Conservation (phyloP, 1,284 basidiomycete genomes). For the Quambalaria eucalypti region DNA sequence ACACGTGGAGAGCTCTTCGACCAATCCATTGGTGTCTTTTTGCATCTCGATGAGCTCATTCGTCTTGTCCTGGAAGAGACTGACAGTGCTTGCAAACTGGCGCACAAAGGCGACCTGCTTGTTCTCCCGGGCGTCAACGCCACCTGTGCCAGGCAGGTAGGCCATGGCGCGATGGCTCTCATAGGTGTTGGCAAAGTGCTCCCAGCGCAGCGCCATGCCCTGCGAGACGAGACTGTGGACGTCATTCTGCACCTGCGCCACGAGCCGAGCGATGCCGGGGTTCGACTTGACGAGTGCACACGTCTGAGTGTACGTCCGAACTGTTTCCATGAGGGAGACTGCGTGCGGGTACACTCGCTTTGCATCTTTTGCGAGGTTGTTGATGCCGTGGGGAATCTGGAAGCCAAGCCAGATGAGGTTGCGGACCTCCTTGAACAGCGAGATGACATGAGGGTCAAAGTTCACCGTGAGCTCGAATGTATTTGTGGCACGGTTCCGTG, state of each 20-base stretch:
- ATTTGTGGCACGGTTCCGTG: constrained; percentile 58
- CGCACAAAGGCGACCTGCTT: constrained; percentile 85
- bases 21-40: constrained; percentile 69
- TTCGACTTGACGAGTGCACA: constrained; percentile 72
- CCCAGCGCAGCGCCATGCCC: constrained; percentile 82
- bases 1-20: constrained; percentile 80
- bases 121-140: constrained; percentile 58
- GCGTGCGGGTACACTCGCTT: constrained; percentile 97
- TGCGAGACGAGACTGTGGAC: constrained; percentile 30
- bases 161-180: constrained; percentile 53
- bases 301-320: constrained; percentile 90
- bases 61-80: constrained; percentile 71
- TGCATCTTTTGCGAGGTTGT: constrained; percentile 93
- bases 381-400: constrained; percentile 84
- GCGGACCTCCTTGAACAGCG: constrained; percentile 93
- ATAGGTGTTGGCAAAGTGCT: constrained; percentile 59
- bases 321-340: constrained; percentile 87
- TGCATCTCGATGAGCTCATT: constrained; percentile 85
- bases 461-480: constrained; percentile 79
- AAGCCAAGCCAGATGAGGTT: constrained; percentile 92
- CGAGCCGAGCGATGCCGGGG: constrained; percentile 77
- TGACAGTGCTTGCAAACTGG: constrained; percentile 86
- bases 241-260: constrained; percentile 34
- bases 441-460: constrained; percentile 95
- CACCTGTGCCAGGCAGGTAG: constrained; percentile 27